Conservation (phyloP, 2,329 filamentous ascomycete species). For the Nemania diffusa region DNA sequence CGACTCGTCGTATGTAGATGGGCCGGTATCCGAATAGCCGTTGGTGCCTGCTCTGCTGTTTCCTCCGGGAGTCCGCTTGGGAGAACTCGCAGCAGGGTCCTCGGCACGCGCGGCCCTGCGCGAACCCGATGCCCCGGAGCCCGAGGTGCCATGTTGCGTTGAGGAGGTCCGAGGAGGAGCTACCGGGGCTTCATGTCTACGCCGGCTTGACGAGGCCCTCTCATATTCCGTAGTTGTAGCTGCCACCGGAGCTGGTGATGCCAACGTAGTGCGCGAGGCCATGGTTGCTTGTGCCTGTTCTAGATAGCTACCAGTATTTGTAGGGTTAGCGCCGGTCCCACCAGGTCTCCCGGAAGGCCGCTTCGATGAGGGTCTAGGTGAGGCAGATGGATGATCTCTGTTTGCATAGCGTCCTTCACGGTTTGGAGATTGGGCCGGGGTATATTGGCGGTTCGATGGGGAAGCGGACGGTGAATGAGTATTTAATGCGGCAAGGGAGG, state of each 20-base stretch:
- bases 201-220: slow-evolving; percentile 60
- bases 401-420: slow-evolving; percentile 68
- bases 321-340: slow-evolving; percentile 59
- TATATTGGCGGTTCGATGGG: slow-evolving; percentile 63
- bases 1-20: slow-evolving; percentile 50
- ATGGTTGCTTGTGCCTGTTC: slow-evolving; percentile 53
- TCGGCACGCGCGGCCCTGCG: slow-evolving; percentile 58
- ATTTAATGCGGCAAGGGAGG: slow-evolving; percentile 57
- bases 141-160: slow-evolving; percentile 62
- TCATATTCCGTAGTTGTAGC: slow-evolving; percentile 57
- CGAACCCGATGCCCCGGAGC: slow-evolving; percentile 52
- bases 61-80: slow-evolving; percentile 54
- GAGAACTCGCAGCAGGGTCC: slow-evolving; percentile 58
- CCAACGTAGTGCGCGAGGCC: slow-evolving; percentile 59
- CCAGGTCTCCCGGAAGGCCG: slow-evolving; percentile 65
- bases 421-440: slow-evolving; percentile 62
- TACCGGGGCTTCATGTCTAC: slow-evolving; percentile 73
- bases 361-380: slow-evolving; percentile 63
- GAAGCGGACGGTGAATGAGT: slow-evolving; percentile 61
- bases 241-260: slow-evolving; percentile 55
- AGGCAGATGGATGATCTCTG: slow-evolving; percentile 58
- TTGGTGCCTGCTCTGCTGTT: slow-evolving; percentile 50
- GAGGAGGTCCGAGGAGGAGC: slow-evolving; percentile 86
- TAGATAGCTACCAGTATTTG: slow-evolving; percentile 45
- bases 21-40: slow-evolving; percentile 42